Evolutionary conservation across 176 grass and related monocot genomes (phyloP), one percentile per base, ranked within the genome.

Genomic region (Bonia amplexicaulis): DNA sequence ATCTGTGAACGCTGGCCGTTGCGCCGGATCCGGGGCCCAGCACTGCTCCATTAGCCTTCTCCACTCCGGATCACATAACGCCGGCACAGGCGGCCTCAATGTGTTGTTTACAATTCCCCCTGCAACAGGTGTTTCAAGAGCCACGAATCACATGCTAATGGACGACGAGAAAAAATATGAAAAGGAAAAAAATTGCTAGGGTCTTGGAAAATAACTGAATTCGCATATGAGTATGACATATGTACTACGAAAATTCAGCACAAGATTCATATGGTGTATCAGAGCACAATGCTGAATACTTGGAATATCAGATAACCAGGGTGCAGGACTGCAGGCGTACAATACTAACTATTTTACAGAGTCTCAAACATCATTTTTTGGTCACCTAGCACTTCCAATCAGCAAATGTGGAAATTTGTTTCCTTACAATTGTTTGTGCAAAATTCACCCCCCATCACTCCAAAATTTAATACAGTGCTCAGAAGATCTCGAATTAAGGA

Each of bases 91-190:
- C 65, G 93, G 93, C 66, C 93, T 83, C 62, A 95, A 67, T 78
- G 90, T 91, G 80, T 95, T 93, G 84, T 95, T 95, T 74, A 95
- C 93, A 66, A 95, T 95, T 7, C 93, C 93, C 65, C 93, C 93
- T 95, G 83, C 42, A 61, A 47, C 22, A 69, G 1, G 22, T 67
- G 31, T 68, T 83, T 77, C 69, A 82, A 65, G 29, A 74, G 13
- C 12, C 0, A 31, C 27, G 6, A 12, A 74, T 77, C 42, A 63
- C 0, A 55, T 57, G 41, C 5, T 57, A 55, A 20, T 46, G 73
- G 74, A n/a, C n/a, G 16, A 52, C 3, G 25, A 52, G 1, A 31
- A 31, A 9, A 61, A 61, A 10, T 73, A 51, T 14, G 19, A 33
- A 42, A 65, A 15, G 22, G 9, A 27, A 37, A 69, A 60, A 58